A percentile compares a stretch with the other conserved stretches of the same genome.
These are phyloP conservation scores for Tuctoria greenei DNA, from an alignment of 176 grass and related monocot species.

Conservation along the genomic window DNA sequence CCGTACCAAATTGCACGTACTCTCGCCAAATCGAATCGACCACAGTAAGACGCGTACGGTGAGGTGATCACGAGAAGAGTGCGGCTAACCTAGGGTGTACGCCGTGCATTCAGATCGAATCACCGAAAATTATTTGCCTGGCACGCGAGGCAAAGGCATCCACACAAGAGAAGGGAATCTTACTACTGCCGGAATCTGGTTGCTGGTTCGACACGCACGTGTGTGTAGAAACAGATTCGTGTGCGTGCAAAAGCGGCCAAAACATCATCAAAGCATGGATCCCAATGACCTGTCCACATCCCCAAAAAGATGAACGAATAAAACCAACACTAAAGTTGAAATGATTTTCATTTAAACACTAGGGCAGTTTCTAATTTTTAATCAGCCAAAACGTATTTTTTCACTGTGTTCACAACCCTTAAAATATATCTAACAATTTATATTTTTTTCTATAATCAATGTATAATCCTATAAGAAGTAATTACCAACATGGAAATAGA, in stretches of 20 bases:
- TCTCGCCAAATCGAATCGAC: background rate
- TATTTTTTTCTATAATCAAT: too few species aligned
- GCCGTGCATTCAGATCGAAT: background rate
- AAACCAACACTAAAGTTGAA: background rate
- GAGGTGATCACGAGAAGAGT: background rate
- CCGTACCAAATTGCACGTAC: background rate
- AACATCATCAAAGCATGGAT: background rate
- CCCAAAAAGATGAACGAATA: background rate
- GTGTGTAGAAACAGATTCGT: too few species aligned
- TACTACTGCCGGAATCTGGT: slow-evolving; percentile 36
- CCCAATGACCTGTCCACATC: background rate
- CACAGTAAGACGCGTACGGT: background rate
- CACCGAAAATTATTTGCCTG: slow-evolving; percentile 24
- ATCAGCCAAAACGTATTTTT: too few species aligned
- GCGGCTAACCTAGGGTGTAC: background rate
- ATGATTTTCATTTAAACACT: slow-evolving; percentile 4
- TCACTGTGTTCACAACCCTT: too few species aligned
- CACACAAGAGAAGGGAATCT: too few species aligned
- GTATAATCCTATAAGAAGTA: too few species aligned
- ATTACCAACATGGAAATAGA: too few species aligned
- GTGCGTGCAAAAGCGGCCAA: slow-evolving; percentile 36
- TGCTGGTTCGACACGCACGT: slow-evolving; percentile 22
- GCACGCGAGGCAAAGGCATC: background rate
- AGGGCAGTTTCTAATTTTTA: too few species aligned
- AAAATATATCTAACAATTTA: too few species aligned